phyloP scores from a whole-genome alignment of 768 basidiomycete species.

The Cyathus striatus region DNA sequence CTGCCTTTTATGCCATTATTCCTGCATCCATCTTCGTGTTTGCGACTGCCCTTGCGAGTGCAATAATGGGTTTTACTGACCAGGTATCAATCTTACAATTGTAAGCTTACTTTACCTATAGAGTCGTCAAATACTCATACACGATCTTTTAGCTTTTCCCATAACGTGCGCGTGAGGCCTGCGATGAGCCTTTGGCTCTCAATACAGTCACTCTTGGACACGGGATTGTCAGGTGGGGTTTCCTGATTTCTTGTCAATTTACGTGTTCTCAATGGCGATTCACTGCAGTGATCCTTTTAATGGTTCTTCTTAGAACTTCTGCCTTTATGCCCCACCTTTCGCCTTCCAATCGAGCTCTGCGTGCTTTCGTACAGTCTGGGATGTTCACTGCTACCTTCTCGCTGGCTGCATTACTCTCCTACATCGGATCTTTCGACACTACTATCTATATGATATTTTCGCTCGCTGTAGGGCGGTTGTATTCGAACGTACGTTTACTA shows the following conservation, averaged over 20 bases:
- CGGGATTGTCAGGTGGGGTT: no score
- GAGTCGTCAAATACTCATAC: no score
- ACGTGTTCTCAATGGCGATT: no score
- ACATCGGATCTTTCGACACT: conserved; percentile 17
- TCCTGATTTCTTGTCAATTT: no score
- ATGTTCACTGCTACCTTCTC: conserved; percentile 29
- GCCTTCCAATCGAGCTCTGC: conserved; percentile 21
- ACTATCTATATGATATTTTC: conserved; percentile 32
- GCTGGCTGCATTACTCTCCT: conserved; percentile 23
- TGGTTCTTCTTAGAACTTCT: not conserved
- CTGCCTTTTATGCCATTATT: no score
- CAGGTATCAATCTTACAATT: no score
- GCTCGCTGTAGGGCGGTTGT: conserved; percentile 34
- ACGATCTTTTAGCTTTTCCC: no score
- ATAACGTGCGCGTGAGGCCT: no score
- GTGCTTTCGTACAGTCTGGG: conserved; percentile 30
- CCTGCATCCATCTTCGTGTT: not conserved
- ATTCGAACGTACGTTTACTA: conserved; percentile 30
- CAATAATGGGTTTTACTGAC: not conserved
- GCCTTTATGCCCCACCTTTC: not conserved
- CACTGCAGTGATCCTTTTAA: not conserved
- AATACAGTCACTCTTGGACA: no score
- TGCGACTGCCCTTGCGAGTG: not conserved
- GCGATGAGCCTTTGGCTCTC: no score
- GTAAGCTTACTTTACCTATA: no score